A percentile compares a stretch with the other conserved stretches of the same genome.
Conservation (phyloP, 139 green algal species). For the Chlorella sp. region DNA sequence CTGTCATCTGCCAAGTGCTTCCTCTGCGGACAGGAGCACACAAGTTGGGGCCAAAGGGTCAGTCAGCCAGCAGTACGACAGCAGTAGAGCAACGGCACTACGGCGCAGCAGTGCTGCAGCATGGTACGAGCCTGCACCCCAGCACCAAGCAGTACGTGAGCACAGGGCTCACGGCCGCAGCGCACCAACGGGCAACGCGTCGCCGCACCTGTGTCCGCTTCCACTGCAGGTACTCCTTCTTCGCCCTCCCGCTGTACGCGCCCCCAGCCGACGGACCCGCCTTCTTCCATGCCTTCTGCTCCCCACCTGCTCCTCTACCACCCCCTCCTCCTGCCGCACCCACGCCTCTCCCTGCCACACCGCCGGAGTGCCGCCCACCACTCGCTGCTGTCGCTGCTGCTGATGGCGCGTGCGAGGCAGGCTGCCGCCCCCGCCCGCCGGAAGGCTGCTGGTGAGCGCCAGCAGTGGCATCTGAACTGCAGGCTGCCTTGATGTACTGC, state of each 20-base stretch:
- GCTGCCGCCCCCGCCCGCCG: not conserved
- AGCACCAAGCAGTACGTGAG: not conserved
- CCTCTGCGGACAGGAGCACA: too few species aligned
- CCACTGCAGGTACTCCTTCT: slow-evolving; percentile 38
- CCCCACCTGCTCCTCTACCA: not conserved
- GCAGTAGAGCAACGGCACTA: too few species aligned
- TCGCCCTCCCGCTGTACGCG: slow-evolving; percentile 27
- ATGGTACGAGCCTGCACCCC: not conserved
- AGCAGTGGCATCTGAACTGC: not conserved
- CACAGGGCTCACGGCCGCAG: not conserved
- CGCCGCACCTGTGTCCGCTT: slow-evolving; percentile 29
- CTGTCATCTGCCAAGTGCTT: too few species aligned
- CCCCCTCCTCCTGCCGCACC: slow-evolving; percentile 1
- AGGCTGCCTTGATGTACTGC: not conserved
- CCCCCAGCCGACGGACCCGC: not conserved
- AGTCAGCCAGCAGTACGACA: too few species aligned
- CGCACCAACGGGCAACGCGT: not conserved
- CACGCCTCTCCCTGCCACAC: not conserved
- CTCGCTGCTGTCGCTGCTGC: too few species aligned
- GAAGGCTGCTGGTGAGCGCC: not conserved
- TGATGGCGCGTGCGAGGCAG: too few species aligned
- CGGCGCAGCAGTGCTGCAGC: not conserved
- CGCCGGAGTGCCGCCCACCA: too few species aligned
- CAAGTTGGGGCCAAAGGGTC: too few species aligned
- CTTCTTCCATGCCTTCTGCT: slow-evolving; percentile 12